phyloP scores from a whole-genome alignment of 768 basidiomycete genomes.

The Suillus weaverae region DNA sequence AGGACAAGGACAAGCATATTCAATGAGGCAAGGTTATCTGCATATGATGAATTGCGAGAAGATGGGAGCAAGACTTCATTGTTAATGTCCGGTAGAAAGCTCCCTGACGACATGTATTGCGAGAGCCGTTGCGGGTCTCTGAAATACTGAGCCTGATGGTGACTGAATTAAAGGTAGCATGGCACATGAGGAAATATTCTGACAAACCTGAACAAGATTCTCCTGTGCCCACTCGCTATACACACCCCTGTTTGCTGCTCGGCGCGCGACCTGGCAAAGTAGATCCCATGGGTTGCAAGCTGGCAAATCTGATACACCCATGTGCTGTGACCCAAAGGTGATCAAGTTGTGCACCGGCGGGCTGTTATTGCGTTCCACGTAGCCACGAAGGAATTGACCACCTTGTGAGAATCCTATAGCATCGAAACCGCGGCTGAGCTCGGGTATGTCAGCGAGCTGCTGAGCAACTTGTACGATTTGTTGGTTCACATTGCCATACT shows the following conservation, averaged over 20 bases:
- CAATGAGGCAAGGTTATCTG: slow-evolving; percentile 57
- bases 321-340: slow-evolving; percentile 86
- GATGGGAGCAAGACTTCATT: slow-evolving; percentile 59
- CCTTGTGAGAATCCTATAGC: slow-evolving; percentile 90
- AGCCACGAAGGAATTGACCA: slow-evolving; percentile 86
- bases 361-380: slow-evolving; percentile 70
- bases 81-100: slow-evolving; percentile 76
- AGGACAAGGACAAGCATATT: slow-evolving; percentile 70
- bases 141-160: slow-evolving; percentile 76
- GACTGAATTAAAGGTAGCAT: slow-evolving; percentile 2
- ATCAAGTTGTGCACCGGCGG: slow-evolving; percentile 80
- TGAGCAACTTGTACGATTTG: slow-evolving; percentile 65
- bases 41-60: slow-evolving; percentile 59
- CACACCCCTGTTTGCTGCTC: slow-evolving; percentile 59
- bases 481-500: slow-evolving; percentile 80
- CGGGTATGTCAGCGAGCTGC: slow-evolving; percentile 63
- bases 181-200: not conserved
- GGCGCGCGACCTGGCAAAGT: slow-evolving; percentile 66
- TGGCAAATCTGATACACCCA: slow-evolving; percentile 81
- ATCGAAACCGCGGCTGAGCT: slow-evolving; percentile 73
- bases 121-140: slow-evolving; percentile 67
- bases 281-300: slow-evolving; percentile 63
- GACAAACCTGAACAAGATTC: slow-evolving; percentile 67
- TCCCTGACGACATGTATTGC: slow-evolving; percentile 57
- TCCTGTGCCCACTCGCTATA: slow-evolving; percentile 77